Conservation (phyloP, 2,329 filamentous ascomycete genomes). For the Geosmithia putterillii region DNA sequence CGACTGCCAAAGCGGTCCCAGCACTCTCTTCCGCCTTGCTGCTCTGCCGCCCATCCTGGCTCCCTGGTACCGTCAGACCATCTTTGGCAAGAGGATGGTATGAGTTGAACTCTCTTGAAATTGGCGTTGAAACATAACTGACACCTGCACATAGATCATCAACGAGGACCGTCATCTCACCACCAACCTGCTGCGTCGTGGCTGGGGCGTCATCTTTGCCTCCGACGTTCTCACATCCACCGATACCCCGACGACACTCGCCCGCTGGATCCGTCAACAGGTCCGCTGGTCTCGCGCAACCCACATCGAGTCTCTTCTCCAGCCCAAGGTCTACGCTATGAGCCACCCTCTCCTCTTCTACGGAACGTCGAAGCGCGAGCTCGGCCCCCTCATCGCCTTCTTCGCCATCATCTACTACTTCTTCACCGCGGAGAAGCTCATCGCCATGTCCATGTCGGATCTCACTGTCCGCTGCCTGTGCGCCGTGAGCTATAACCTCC, state of each 20-base stretch:
- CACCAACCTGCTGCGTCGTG: slow-evolving; percentile 10
- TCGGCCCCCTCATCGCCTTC: slow-evolving; percentile 8
- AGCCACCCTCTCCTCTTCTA: slow-evolving; percentile 12
- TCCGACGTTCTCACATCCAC: slow-evolving; percentile 11
- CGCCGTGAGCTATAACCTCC: slow-evolving; percentile 8
- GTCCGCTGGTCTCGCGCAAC: slow-evolving; percentile 12
- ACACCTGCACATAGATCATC: slow-evolving; percentile 7
- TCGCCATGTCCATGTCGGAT: slow-evolving; percentile 7
- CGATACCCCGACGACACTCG: slow-evolving; percentile 10
- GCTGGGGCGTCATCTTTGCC: slow-evolving; percentile 15
- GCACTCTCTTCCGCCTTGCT: slow-evolving; percentile 9
- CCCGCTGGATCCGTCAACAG: slow-evolving; percentile 12
- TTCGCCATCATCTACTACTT: slow-evolving; percentile 10
- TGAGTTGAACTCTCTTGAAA: background rate
- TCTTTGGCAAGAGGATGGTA: slow-evolving; percentile 12
- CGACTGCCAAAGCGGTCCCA: slow-evolving; percentile 12
- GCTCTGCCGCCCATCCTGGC: slow-evolving; percentile 10
- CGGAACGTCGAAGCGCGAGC: slow-evolving; percentile 10
- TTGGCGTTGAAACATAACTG: background rate
- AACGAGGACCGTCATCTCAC: slow-evolving; percentile 14
- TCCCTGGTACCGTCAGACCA: slow-evolving; percentile 11
- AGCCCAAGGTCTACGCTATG: slow-evolving; percentile 10
- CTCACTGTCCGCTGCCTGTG: slow-evolving; percentile 6
- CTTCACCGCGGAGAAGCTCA: slow-evolving; percentile 7
- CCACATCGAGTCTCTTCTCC: slow-evolving; percentile 11